Conservation (phyloP, 306 rosid species). For the Lathyrus aphaca region DNA sequence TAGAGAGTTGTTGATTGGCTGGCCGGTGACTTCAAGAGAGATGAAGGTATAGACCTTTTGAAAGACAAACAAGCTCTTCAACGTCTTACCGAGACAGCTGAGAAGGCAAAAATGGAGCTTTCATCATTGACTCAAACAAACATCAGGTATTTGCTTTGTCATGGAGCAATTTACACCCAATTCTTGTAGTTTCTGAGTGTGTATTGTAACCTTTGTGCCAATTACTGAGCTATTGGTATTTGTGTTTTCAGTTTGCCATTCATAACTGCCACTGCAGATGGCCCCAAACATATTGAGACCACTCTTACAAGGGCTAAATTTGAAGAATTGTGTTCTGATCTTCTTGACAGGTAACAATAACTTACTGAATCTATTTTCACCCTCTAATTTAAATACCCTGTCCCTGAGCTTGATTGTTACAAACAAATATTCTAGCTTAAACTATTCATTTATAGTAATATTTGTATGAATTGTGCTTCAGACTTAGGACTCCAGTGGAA, state of each 20-base stretch:
- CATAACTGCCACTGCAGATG: constrained; percentile 94
- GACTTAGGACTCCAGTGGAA: constrained; percentile 87
- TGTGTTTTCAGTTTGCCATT: constrained; percentile 73
- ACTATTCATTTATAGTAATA: not conserved
- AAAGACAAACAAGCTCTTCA: constrained; percentile 99
- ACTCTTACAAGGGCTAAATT: constrained; percentile 89
- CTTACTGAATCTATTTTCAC: not conserved
- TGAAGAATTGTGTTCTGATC: constrained; percentile 89
- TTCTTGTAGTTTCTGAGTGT: not conserved
- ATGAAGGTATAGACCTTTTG: constrained; percentile 90
- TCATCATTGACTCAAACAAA: constrained; percentile 90
- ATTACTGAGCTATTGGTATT: not conserved
- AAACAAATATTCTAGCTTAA: not conserved
- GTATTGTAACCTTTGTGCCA: not conserved
- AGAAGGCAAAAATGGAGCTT: constrained; percentile 97
- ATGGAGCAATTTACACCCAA: not conserved
- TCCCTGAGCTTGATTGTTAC: not conserved
- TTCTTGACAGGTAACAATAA: constrained; percentile 77
- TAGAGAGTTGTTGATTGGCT: constrained; percentile 96
- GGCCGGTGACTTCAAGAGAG: constrained; percentile 69
- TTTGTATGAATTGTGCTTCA: constrained; percentile 40
- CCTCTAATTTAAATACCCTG: not conserved
- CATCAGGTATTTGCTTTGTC: constrained; percentile 60
- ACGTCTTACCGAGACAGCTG: constrained; percentile 94
- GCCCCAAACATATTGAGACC: constrained; percentile 97